These are phyloP conservation scores for Kluyveromyces starmeri DNA, from an alignment of 805 yeast species.

Conservation along the genomic window DNA sequence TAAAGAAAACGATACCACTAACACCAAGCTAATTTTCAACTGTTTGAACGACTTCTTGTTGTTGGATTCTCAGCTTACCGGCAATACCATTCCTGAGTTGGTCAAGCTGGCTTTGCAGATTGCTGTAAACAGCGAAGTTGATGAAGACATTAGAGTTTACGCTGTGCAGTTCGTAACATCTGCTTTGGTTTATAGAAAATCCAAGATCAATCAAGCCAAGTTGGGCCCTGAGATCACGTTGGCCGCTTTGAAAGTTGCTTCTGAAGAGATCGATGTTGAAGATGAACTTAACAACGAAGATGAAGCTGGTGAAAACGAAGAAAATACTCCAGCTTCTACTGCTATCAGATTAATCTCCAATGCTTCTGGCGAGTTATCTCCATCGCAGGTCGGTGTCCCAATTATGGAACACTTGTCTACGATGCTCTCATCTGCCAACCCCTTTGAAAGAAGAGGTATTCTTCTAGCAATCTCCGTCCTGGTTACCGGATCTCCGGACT, in stretches of 20 bases:
- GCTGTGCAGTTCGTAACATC: conserved; percentile 80
- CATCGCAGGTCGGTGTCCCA: conserved; percentile 81
- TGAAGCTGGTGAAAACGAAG: conserved; percentile 91
- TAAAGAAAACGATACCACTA: conserved; percentile 58
- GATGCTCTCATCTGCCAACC: conserved; percentile 53
- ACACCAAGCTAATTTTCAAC: conserved; percentile 69
- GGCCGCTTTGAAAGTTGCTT: conserved; percentile 65
- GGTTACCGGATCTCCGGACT: conserved; percentile 93
- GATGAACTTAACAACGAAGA: conserved; percentile 70
- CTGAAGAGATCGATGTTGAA: conserved; percentile 74
- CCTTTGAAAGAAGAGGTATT: conserved; percentile 80
- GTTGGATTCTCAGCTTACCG: conserved; percentile 69
- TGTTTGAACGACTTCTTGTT: conserved; percentile 73
- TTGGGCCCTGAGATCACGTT: conserved; percentile 74
- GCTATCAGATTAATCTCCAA: conserved; percentile 74
- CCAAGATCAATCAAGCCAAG: conserved; percentile 69
- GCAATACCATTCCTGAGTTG: conserved; percentile 62
- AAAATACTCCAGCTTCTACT: conserved; percentile 65
- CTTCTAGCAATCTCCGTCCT: conserved; percentile 73
- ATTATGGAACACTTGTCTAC: conserved; percentile 55
- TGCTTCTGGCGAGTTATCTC: conserved; percentile 80
- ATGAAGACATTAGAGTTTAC: conserved; percentile 73
- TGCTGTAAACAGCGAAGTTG: conserved; percentile 54
- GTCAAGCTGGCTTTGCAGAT: conserved; percentile 69
- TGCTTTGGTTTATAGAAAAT: conserved; percentile 69